These are phyloP conservation scores for Fusarium sp. DNA, from an alignment of 2,329 filamentous ascomycete genomes.

Conservation along the genomic window DNA sequence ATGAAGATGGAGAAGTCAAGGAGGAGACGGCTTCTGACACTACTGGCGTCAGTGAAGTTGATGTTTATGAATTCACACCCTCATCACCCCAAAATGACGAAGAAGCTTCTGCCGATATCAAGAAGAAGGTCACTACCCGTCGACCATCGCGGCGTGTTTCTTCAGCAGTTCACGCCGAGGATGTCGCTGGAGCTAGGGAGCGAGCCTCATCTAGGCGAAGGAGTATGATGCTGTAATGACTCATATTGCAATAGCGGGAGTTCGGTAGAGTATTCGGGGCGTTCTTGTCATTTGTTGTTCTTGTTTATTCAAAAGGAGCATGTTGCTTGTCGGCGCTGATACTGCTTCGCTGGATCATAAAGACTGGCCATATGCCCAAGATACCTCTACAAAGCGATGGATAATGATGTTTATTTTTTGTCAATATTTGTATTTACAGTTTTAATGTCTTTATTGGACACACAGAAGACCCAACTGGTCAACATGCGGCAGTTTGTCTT, in stretches of 20 bases:
- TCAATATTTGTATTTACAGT: conserved; percentile 47
- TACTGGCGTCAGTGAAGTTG: conserved; percentile 46
- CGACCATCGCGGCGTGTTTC: conserved; percentile 52
- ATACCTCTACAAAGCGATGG: conserved; percentile 49
- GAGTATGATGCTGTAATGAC: conserved; percentile 67
- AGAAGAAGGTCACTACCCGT: conserved; percentile 44
- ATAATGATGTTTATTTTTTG: conserved; percentile 41
- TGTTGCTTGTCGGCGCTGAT: conserved; percentile 36
- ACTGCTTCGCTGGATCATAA: conserved; percentile 41
- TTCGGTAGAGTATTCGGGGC: conserved; percentile 38
- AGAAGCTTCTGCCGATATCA: conserved; percentile 39
- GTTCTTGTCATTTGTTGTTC: conserved; percentile 42
- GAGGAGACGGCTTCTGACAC: conserved; percentile 30
- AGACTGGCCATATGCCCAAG: conserved; percentile 45
- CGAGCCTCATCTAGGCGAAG: conserved; percentile 56
- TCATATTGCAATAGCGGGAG: conserved; percentile 29
- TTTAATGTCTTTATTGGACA: conserved; percentile 30
- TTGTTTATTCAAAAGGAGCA: conserved; percentile 33
- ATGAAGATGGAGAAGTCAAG: conserved; percentile 16
- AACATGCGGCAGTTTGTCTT: conserved; percentile 21
- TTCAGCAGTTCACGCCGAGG: conserved; percentile 51
- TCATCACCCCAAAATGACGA: conserved; percentile 55
- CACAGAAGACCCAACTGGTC: conserved; percentile 31
- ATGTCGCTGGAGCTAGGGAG: conserved; percentile 41
- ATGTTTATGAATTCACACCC: conserved; percentile 65